Percentiles rank a stretch among this genome's conserved stretches.
Conservation (phyloP, 2,329 filamentous ascomycete genomes). For the Cladosporium halotolerans region DNA sequence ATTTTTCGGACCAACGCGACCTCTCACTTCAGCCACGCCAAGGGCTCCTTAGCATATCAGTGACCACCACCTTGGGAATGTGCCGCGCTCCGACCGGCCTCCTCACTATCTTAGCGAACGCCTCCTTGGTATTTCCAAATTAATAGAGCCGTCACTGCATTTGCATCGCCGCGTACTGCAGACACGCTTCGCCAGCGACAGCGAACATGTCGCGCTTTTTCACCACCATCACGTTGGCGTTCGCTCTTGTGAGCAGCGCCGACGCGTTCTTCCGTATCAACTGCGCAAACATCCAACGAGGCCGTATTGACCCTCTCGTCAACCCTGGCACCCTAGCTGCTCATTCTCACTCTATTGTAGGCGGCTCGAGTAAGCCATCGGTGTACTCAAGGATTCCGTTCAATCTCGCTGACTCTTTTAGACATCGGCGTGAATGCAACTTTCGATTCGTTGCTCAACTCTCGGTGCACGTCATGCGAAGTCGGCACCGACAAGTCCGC, state of each 20-base stretch:
- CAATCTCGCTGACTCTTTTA: slow-evolving; percentile 8
- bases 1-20: neutral
- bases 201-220: slow-evolving; percentile 8
- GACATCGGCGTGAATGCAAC: slow-evolving; percentile 59
- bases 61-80: neutral
- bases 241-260: slow-evolving; percentile 8
- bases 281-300: slow-evolving; percentile 29
- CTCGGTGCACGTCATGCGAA: slow-evolving; percentile 44
- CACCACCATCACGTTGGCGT: neutral
- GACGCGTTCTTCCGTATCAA: slow-evolving; percentile 33
- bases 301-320: slow-evolving; percentile 33
- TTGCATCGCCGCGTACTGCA: neutral
- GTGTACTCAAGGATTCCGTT: too few relatives aligned
- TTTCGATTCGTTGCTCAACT: slow-evolving; percentile 53
- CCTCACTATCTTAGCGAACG: neutral
- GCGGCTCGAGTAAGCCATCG: slow-evolving; percentile 25
- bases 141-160: neutral
- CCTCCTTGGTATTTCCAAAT: too few relatives aligned
- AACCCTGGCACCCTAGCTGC: slow-evolving; percentile 27
- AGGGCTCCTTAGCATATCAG: too few relatives aligned
- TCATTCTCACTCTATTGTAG: slow-evolving; percentile 30
- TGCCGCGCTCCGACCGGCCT: neutral
- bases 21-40: too few relatives aligned
- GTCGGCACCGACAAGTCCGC: slow-evolving; percentile 31
- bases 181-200: neutral